phyloP scores from a whole-genome alignment of 2,329 filamentous ascomycete genomes.

The Fusarium musae region DNA sequence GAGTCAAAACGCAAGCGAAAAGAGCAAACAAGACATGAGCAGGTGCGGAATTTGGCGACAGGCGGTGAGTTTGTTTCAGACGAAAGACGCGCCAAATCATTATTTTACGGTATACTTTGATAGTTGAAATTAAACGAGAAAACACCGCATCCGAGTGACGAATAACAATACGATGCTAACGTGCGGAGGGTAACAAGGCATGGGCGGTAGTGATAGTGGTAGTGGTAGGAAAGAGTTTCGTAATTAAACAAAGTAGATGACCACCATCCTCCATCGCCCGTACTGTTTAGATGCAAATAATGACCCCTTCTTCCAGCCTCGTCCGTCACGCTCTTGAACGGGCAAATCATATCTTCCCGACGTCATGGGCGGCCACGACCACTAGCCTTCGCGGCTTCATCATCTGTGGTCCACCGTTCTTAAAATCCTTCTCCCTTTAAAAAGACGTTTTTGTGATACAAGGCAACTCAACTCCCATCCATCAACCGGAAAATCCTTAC shows the following conservation, averaged over 20 bases:
- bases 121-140: conserved; percentile 13
- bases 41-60: not conserved
- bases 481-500: conserved; percentile 46
- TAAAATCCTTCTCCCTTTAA: conserved; percentile 39
- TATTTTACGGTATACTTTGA: conserved; percentile 10
- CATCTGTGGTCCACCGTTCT: conserved; percentile 35
- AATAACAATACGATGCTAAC: conserved; percentile 24
- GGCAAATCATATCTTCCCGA: conserved; percentile 31
- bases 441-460: conserved; percentile 49
- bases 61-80: conserved; percentile 1
- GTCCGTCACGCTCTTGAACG: conserved; percentile 32
- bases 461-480: conserved; percentile 43
- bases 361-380: conserved; percentile 26
- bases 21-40: conserved; percentile 5
- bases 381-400: conserved; percentile 37
- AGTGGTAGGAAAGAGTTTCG: conserved; percentile 49
- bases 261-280: conserved; percentile 52
- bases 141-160: conserved; percentile 14
- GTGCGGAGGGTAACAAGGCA: conserved; percentile 14
- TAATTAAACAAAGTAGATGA: conserved; percentile 66
- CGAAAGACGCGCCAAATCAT: not conserved
- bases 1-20: conserved; percentile 1
- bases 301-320: conserved; percentile 34
- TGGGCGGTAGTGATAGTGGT: not conserved
- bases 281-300: conserved; percentile 49